Percentiles rank a stretch among this genome's conserved stretches.
These are phyloP conservation scores for Euphrasia arctica DNA, from an alignment of 305 asterid genomes.

Conservation along the genomic window DNA sequence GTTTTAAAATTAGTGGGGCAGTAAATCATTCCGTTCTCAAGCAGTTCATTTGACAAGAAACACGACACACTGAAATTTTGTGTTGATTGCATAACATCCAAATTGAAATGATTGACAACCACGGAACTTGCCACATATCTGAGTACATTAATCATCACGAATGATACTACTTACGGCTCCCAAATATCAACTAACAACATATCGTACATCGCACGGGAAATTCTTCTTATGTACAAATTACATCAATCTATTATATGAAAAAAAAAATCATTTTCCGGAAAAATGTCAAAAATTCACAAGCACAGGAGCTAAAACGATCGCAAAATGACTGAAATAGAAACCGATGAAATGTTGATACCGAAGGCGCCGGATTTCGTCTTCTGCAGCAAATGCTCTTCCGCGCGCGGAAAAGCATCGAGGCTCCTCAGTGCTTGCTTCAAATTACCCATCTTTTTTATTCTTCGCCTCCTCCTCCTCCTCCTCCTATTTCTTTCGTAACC, in stretches of 20 bases:
- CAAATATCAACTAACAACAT: constrained; percentile 5
- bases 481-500: constrained; percentile 13
- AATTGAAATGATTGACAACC: constrained; percentile 12
- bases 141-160: neutral
- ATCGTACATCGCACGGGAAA: too few relatives aligned
- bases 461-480: constrained; percentile 1
- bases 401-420: constrained; percentile 94
- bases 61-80: constrained; percentile 7
- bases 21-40: constrained; percentile 22
- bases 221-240: too few relatives aligned
- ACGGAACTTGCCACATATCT: constrained; percentile 10
- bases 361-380: constrained; percentile 94
- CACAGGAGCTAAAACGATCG: neutral
- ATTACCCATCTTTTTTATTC: constrained; percentile 54
- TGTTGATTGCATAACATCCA: constrained; percentile 5
- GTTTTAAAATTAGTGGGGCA: constrained; percentile 31
- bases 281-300: neutral
- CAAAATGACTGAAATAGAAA: constrained; percentile 12
- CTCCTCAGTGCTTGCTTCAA: constrained; percentile 67
- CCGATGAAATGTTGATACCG: constrained; percentile 41
- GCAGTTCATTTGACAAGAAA: constrained; percentile 20
- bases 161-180: constrained; percentile 11
- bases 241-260: neutral
- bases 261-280: neutral
- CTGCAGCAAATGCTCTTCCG: constrained; percentile 91